Base-by-base conservation (phyloP, 163 green algal species). In the Picocystis sp. region DNA sequence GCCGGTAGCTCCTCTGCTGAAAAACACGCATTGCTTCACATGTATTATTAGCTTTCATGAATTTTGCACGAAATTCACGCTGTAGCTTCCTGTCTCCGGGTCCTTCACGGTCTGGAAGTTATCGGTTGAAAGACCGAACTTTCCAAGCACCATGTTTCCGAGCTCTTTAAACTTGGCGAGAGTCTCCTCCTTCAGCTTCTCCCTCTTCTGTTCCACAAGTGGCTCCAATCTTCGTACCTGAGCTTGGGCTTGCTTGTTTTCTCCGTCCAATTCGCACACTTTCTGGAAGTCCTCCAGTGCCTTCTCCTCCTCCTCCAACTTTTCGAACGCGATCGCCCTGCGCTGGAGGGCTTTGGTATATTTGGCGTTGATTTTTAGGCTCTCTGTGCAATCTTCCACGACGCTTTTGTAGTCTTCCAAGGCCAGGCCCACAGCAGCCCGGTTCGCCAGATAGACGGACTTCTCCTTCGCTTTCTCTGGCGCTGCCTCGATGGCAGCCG, bases 31-130 rank as follows among this genome's bases (percentile, higher is more conserved):
- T 38, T 8, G 8, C 8, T 8, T 8, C 29, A 38, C 29, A 38
- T 38, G 29, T 8, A 5, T 38, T 38, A 38, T 38, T 38, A 38
- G 29, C 8, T 38, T 38, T 38, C 29, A 38, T 38, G 44, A 25
- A 25, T 50, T 50, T 24, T 84, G 75, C 52, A 85, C 56, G 58
- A 97, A 97, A 22, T 80, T 82, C 35, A 98, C 86, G 57, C 55
- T 84, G 66, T 98, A 98, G 8, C 70, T 73, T 5, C 89, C 89
- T 3, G 81, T 93, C 25, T 61, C 57, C 0, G 89, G 85, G 63
- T 98, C 89, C 69, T 98, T 80, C 44, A 86, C 78, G 10, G 87
- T 78, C 58, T 96, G 92, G 76, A 98, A 98, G 60, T 96, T 95
- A 77, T 98, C 90, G 21, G 94, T 42, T 0, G 63, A 84, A 63